A percentile compares a stretch with the other conserved stretches of the same genome.
phyloP scores from a whole-genome alignment of 768 basidiomycete genomes.

The Fistulinella prunicolor region DNA sequence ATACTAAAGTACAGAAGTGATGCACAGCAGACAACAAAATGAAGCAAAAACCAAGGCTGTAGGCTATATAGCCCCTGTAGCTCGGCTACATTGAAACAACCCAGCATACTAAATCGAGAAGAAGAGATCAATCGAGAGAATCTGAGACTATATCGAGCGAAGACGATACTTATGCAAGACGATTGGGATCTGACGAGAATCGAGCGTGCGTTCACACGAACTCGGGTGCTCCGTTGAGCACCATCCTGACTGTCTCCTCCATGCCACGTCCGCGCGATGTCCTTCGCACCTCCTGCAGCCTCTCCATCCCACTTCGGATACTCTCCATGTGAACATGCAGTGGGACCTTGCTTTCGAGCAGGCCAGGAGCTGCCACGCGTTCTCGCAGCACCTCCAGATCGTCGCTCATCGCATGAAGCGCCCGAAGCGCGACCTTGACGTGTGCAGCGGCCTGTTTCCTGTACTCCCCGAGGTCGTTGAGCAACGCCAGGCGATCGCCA shows the following conservation, averaged over 20 bases:
- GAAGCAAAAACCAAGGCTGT: too few species aligned
- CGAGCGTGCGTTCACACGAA: too few species aligned
- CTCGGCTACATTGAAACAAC: too few species aligned
- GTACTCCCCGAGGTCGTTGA: slow-evolving; percentile 55
- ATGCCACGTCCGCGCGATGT: slow-evolving; percentile 47
- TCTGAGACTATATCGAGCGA: too few species aligned
- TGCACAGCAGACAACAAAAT: too few species aligned
- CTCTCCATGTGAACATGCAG: slow-evolving; percentile 75
- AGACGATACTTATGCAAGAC: too few species aligned
- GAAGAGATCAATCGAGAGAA: too few species aligned
- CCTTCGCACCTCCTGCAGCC: slow-evolving; percentile 50
- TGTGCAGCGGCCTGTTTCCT: slow-evolving; percentile 60
- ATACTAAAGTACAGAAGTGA: too few species aligned
- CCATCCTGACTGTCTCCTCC: slow-evolving; percentile 29
- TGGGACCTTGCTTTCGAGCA: slow-evolving; percentile 58
- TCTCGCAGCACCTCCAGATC: slow-evolving; percentile 79
- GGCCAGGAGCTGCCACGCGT: slow-evolving; percentile 63
- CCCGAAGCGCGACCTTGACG: slow-evolving; percentile 62
- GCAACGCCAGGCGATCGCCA: slow-evolving; percentile 48
- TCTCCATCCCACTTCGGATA: slow-evolving; percentile 60
- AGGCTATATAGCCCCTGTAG: too few species aligned
- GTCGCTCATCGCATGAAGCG: slow-evolving; percentile 59
- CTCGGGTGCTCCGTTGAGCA: slow-evolving; percentile 19
- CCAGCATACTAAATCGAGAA: too few species aligned
- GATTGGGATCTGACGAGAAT: too few species aligned